phyloP scores from a whole-genome alignment of 495 filamentous ascomycete genomes.

The Trichoderma gamsii region DNA sequence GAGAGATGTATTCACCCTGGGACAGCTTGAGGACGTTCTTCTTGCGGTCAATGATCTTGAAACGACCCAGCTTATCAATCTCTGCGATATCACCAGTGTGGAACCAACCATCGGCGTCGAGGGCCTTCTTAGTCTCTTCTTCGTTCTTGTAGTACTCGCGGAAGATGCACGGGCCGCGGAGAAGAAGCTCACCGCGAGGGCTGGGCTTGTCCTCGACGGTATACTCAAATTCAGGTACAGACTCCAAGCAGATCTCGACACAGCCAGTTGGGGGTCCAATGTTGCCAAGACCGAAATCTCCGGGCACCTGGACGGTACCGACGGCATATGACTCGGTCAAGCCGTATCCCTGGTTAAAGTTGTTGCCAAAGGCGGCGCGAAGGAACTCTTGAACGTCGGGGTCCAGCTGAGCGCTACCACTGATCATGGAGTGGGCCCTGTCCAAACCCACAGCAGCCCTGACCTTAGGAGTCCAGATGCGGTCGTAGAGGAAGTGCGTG shows the following conservation, averaged over 20 bases:
- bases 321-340: conserved; percentile 93
- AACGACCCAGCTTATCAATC: conserved; percentile 77
- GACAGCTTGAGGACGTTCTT: conserved; percentile 98
- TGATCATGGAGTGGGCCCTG: conserved; percentile 65
- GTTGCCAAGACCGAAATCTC: conserved; percentile 72
- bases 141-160: conserved; percentile 80
- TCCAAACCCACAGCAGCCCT: conserved; percentile 75
- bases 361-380: conserved; percentile 70
- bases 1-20: conserved; percentile 96
- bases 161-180: conserved; percentile 76
- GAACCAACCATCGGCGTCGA: conserved; percentile 93
- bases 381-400: conserved; percentile 84
- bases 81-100: conserved; percentile 85
- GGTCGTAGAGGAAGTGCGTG: conserved; percentile 81
- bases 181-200: conserved; percentile 82
- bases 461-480: conserved; percentile 90
- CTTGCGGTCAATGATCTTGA: conserved; percentile 89
- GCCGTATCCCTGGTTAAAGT: conserved; percentile 86
- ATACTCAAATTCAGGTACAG: conserved; percentile 95
- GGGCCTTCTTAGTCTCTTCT: conserved; percentile 74
- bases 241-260: conserved; percentile 73
- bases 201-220: conserved; percentile 83
- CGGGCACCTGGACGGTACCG: conserved; percentile 56
- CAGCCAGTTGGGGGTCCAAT: conserved; percentile 65
- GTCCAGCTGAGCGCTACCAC: conserved; percentile 86